Base-by-base conservation (phyloP, 805 yeast species). In the Cyberlindnera subsufficiens region DNA sequence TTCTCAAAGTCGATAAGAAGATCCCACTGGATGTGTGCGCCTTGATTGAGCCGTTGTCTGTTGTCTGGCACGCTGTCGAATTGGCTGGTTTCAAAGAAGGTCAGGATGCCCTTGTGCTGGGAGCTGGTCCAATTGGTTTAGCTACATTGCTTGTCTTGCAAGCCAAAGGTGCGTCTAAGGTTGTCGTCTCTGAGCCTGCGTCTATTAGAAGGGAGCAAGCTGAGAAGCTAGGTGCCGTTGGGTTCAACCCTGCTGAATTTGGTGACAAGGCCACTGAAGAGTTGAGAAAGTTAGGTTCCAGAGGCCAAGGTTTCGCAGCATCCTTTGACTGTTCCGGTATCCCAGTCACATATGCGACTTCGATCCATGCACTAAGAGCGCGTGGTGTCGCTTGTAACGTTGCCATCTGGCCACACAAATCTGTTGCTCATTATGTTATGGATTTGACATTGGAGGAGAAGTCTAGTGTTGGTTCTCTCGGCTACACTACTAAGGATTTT, bases 121-220 rank as follows among this genome's bases (percentile, higher is more conserved):
- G 84, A 27, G 76, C 78, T 22, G 85, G 85, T 5, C 81, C 83
- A 18, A 78, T 79, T 55, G 84, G 85, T 6, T 60, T 80, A 19
- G 75, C 82, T 18, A 69, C 80, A 4, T 64, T 77, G n/a, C 59
- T 78, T 36, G 80, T 77, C 9, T 55, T 73, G 42, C 68, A 72
- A 47, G 81, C 78, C 5, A 71, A 72, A 46, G 62, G 61, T 18
- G 74, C 72, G 3, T 63, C 69, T n/a, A 60, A 58, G 32, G 68
- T 78, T 56, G 80, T 80, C n/a, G 77, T 78, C 38, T 66, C 76
- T 16, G 85, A 77, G 52, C 85, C 83, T 18, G 81, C 82, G 6
- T 59, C 64, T 19, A 67, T 76, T n/a, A 76, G 86, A 60, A 74
- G 83, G 56, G 73, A 77, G 42, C 74, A 77, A 33, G 82, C 86